Conservation (phyloP, 352 stramenopile genomes). For the Pythium volutum region DNA sequence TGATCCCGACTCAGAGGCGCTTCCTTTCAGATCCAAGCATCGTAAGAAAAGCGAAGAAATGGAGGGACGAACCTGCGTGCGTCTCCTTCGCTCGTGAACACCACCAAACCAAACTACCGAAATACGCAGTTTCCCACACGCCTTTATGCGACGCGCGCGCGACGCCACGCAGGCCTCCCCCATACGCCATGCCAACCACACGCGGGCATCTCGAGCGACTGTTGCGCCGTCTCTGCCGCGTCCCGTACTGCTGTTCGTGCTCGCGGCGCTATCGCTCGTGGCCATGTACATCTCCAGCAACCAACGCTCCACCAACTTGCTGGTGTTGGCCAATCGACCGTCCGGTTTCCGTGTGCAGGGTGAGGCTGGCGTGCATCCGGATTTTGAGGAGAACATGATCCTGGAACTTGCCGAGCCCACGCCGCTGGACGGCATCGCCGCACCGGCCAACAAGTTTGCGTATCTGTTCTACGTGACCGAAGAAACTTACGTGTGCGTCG, state of each 20-base stretch:
- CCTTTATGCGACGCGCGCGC: not conserved
- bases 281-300: slow-evolving; percentile 8
- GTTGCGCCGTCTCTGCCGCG: slow-evolving; percentile 7
- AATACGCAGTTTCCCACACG: not conserved
- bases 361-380: slow-evolving; percentile 10
- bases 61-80: no score
- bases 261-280: slow-evolving; percentile 11
- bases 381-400: slow-evolving; percentile 14
- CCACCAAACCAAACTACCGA: no score
- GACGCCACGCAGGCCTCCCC: not conserved
- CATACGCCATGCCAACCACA: not conserved
- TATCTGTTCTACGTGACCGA: slow-evolving; percentile 22
- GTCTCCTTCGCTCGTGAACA: no score
- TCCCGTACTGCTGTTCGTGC: slow-evolving; percentile 4
- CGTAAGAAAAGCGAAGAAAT: no score
- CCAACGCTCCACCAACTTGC: not conserved
- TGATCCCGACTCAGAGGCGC: no score
- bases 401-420: slow-evolving; percentile 18
- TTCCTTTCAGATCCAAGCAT: no score
- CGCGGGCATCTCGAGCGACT: not conserved
- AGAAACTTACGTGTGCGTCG: slow-evolving; percentile 14
- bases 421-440: not conserved
- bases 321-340: slow-evolving; percentile 6
- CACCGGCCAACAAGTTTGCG: slow-evolving; percentile 12
- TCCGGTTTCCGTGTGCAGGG: slow-evolving; percentile 8